These are phyloP conservation scores for Alloteropsis angusta DNA, from an alignment of 202 grass and related monocot species.

Conservation along the genomic window DNA sequence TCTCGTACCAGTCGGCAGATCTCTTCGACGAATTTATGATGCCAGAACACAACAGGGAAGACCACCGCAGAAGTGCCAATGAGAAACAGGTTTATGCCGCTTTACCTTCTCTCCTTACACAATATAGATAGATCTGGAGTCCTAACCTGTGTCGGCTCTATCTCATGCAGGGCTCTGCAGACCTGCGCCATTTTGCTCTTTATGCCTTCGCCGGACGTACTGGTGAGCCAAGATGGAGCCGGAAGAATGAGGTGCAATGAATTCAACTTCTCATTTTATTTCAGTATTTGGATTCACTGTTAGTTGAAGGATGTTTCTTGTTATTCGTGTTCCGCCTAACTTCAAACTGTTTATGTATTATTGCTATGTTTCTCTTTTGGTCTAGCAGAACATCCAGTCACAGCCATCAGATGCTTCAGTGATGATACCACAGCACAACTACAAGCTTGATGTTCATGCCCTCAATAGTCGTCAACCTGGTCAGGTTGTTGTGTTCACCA, in stretches of 20 bases:
- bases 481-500: constrained; percentile 39
- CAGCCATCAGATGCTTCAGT: constrained; percentile 62
- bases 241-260: constrained; percentile 73
- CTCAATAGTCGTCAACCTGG: constrained; percentile 76
- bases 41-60: constrained; percentile 38
- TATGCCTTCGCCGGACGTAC: constrained; percentile 94
- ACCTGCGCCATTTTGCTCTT: constrained; percentile 92
- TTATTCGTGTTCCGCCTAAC: not conserved
- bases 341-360: not conserved
- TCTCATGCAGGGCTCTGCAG: constrained; percentile 40
- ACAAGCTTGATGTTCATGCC: constrained; percentile 82
- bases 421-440: constrained; percentile 88
- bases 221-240: constrained; percentile 58
- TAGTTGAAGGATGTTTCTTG: not conserved
- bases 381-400: constrained; percentile 55
- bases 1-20: constrained; percentile 45
- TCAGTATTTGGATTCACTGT: not conserved
- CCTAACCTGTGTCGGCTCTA: not conserved
- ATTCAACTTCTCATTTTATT: constrained; percentile 2
- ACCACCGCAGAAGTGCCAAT: constrained; percentile 41
- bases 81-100: constrained; percentile 65
- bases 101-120: not conserved
- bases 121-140: not conserved
- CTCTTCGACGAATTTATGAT: constrained; percentile 75
- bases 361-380: constrained; percentile 19